Evolutionary conservation across 1,284 basidiomycete genomes (phyloP), one percentile per base, ranked within the genome.

Genomic region (Ceratobasidium papillatum): DNA sequence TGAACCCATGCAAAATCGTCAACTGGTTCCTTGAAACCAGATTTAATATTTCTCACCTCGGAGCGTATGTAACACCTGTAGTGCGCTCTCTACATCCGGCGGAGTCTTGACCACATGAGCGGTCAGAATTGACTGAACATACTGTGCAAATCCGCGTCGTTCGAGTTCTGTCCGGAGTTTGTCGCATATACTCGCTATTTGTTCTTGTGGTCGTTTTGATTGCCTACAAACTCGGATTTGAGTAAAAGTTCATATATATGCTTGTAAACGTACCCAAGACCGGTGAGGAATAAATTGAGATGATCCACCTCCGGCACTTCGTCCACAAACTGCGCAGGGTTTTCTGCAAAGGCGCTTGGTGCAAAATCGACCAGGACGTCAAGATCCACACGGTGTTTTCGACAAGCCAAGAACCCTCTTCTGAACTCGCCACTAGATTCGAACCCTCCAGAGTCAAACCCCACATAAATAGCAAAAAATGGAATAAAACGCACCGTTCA

Each of bases 341-440:
- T 83, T 7, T 83, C 81, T 80, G 93, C 84, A 83, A 99, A 97
- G n/a, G 84, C 84, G 0, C 82, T 82, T 7, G 89, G 86, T 74
- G 94, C 86, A 77, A 96, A 90, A 76, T 97, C 93, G 73, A 96
- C 91, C 32, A 99, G 84, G 41, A 96, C 85, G 81, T 94, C 95
- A 74, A 98, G 86, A 80, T 99, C 97, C 69, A 99, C 90, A 0
- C 98, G 89, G 81, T 99, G 96, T 79, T 96, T 96, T 47, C 98
- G 87, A 81, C 96, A 98, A 0, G 94, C 88, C 43, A 94, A 83
- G 82, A 99, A 96, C 0, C 96, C 98, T 34, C 77, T 94, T 90
- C 72, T 91, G 86, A 83, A 99, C 61, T 87, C 83, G 12, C 86
- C 86, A 22, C 91, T 93, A 76, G 12, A 59, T 45, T 25, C 43